A percentile compares a stretch with the other conserved stretches of the same genome.
Conservation (phyloP, 805 yeast species). For the Sugiyamaella valdiviana region DNA sequence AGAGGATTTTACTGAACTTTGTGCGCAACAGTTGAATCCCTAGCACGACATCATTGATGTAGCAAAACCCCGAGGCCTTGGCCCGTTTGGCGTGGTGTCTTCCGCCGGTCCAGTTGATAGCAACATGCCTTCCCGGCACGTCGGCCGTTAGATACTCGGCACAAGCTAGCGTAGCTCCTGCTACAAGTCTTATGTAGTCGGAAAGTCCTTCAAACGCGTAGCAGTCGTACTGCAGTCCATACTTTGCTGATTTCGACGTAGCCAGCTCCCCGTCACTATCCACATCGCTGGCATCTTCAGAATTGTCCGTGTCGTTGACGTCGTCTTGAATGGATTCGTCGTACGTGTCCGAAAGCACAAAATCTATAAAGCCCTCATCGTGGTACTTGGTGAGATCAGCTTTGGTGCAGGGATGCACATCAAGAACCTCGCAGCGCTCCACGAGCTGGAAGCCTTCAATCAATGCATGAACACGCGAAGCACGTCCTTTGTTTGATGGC, state of each 20-base stretch:
- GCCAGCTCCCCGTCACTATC: slow-evolving; percentile 4
- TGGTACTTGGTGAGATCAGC: slow-evolving; percentile 47
- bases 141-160: slow-evolving; percentile 33
- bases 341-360: slow-evolving; percentile 31
- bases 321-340: slow-evolving; percentile 11
- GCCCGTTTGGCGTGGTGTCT: slow-evolving; percentile 58
- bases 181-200: slow-evolving; percentile 43
- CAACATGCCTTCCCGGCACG: slow-evolving; percentile 28
- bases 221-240: slow-evolving; percentile 58
- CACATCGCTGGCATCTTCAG: slow-evolving; percentile 8
- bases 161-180: slow-evolving; percentile 54
- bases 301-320: slow-evolving; percentile 7
- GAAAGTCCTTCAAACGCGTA: slow-evolving; percentile 51
- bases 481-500: slow-evolving; percentile 51
- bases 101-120: slow-evolving; percentile 75
- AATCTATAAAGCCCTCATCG: slow-evolving; percentile 37
- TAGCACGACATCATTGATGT: slow-evolving; percentile 61
- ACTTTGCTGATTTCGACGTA: slow-evolving; percentile 21
- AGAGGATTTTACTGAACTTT: slow-evolving; percentile 43
- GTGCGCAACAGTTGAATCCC: slow-evolving; percentile 46
- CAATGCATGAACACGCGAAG: slow-evolving; percentile 39
- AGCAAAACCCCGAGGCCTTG: slow-evolving; percentile 65
- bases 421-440: slow-evolving; percentile 25
- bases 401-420: slow-evolving; percentile 28
- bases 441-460: slow-evolving; percentile 39